Conservation (phyloP, 495 filamentous ascomycete species). For the Platismatia glauca region DNA sequence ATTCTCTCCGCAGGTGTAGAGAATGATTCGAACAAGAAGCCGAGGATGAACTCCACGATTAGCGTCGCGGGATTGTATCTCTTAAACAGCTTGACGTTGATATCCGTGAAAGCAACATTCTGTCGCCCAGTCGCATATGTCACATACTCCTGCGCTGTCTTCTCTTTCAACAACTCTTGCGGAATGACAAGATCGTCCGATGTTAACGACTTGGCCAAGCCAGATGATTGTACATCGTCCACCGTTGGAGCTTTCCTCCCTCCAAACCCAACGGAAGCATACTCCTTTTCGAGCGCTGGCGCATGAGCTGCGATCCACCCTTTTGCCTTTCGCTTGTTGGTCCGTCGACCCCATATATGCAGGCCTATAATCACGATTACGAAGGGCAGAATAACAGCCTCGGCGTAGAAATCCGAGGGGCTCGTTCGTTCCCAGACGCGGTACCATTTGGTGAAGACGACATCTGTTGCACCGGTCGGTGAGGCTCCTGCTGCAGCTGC, state of each 20-base stretch:
- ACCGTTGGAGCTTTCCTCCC: slow-evolving; percentile 32
- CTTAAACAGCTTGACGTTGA: slow-evolving; percentile 74
- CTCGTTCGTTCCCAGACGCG: slow-evolving; percentile 84
- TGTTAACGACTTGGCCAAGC: slow-evolving; percentile 30
- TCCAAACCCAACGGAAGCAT: slow-evolving; percentile 77
- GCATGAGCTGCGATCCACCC: slow-evolving; percentile 71
- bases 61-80: slow-evolving; percentile 79
- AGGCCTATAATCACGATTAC: slow-evolving; percentile 64
- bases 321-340: slow-evolving; percentile 71
- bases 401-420: slow-evolving; percentile 72
- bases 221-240: slow-evolving; percentile 37
- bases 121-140: slow-evolving; percentile 90
- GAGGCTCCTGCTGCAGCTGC: slow-evolving; percentile 37
- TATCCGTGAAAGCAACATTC: slow-evolving; percentile 84
- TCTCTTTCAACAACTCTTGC: slow-evolving; percentile 68
- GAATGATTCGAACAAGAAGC: slow-evolving; percentile 74
- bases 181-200: slow-evolving; percentile 33
- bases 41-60: slow-evolving; percentile 54
- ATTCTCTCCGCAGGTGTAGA: slow-evolving; percentile 56
- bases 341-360: slow-evolving; percentile 72
- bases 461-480: slow-evolving; percentile 35
- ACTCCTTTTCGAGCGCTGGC: slow-evolving; percentile 66
- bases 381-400: slow-evolving; percentile 70
- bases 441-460: slow-evolving; percentile 90
- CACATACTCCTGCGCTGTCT: slow-evolving; percentile 69